Evolutionary conservation across 495 filamentous ascomycete species (phyloP), one percentile per base, ranked within the genome.

Genomic region (Chaetomium fimeti): DNA sequence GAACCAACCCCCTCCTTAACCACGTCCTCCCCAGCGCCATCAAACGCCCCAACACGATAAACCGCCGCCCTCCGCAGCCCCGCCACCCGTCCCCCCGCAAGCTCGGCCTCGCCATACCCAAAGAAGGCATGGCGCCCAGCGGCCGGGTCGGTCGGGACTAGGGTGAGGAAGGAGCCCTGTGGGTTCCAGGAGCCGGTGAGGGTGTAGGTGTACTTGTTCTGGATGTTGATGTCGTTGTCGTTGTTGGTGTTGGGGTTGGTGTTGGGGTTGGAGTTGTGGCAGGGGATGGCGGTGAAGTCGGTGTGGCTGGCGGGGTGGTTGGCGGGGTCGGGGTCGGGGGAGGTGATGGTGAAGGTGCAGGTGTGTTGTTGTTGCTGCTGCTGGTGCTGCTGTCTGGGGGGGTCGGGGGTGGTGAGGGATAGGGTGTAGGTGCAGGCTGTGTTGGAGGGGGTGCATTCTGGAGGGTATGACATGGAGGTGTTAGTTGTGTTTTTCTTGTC

Each of bases 101-200:
- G 53, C 25, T 61, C 67, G 12, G 7, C 24, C 36, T 75, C 74
- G 0, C 22, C 40, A 49, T 61, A 75, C n/a, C 59, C 69, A 56
- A 74, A 75, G 54, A 65, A 78, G 0, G 71, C 69, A 24, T 64
- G 27, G 9, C 42, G 53, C 1, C 49, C 25, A 5, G 60, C 3
- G 2, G 13, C 36, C 3, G n/a, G 5, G 43, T 74, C 69, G 8
- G 61, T 66, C 25, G 72, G 52, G 7, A 70, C 65, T 4, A 78
- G 52, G 6, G 69, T 71, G 22, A 71, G 15, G 48, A 73, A 75
- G 32, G 29, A 32, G 29, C 29, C 29, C 6, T 36, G 32, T 11
- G 3, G 8, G 32, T 36, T 0, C 51, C 71, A 74, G 1, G 69
- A 70, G 48, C 70, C 74, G 56, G 68, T 71, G 59, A 76, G 49